phyloP scores from a whole-genome alignment of 768 basidiomycete species.

The Gelatoporia subvermispora region DNA sequence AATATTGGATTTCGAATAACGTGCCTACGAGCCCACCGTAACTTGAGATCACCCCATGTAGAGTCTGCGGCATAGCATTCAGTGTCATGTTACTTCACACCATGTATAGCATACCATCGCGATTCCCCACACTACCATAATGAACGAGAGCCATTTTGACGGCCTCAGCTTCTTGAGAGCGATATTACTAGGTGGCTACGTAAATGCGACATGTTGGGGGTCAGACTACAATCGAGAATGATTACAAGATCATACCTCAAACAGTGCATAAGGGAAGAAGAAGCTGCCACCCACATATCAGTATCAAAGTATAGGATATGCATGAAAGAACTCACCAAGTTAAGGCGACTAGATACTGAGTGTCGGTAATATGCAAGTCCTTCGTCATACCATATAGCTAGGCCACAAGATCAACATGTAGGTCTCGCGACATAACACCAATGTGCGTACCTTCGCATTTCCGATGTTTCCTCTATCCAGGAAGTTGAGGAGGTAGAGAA shows the following conservation, averaged over 20 bases:
- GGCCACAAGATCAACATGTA: background rate
- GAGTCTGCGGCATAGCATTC: slow-evolving; percentile 34
- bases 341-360: slow-evolving; percentile 62
- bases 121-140: slow-evolving; percentile 38
- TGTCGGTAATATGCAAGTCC: slow-evolving; percentile 56
- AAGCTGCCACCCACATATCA: slow-evolving; percentile 28
- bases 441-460: slow-evolving; percentile 54
- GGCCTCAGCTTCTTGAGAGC: slow-evolving; percentile 55
- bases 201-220: background rate
- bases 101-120: slow-evolving; percentile 29
- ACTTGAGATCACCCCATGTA: slow-evolving; percentile 58
- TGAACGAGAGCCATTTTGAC: slow-evolving; percentile 55
- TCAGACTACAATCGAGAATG: background rate
- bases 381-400: slow-evolving; percentile 56
- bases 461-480: slow-evolving; percentile 61
- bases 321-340: slow-evolving; percentile 39
- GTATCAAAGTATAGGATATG: too few relatives aligned
- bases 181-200: slow-evolving; percentile 59
- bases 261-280: slow-evolving; percentile 69
- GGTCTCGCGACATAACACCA: background rate
- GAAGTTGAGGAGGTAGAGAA: slow-evolving; percentile 74
- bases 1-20: slow-evolving; percentile 12
- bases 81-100: background rate
- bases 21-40: slow-evolving; percentile 60
- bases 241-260: slow-evolving; percentile 46